phyloP scores from a whole-genome alignment of 2,329 filamentous ascomycete genomes.

The Stylonectria norvegica region DNA sequence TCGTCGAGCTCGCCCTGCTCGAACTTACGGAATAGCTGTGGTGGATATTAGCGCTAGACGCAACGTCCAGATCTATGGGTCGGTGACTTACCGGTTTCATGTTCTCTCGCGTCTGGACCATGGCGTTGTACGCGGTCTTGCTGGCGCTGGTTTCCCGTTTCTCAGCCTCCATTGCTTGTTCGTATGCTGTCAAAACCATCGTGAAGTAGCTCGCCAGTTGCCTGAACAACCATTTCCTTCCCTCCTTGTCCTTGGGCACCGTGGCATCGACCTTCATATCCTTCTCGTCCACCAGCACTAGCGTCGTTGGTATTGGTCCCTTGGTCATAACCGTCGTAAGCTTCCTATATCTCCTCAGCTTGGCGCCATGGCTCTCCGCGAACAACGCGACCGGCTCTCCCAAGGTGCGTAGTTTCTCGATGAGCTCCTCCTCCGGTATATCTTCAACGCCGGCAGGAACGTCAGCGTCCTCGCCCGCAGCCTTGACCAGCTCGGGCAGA shows the following conservation, averaged over 20 bases:
- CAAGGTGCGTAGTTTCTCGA: constrained; percentile 63
- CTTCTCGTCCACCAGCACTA: constrained; percentile 75
- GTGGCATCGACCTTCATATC: constrained; percentile 78
- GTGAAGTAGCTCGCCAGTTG: constrained; percentile 95
- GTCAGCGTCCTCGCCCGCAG: constrained; percentile 41
- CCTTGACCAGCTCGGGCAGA: constrained; percentile 64
- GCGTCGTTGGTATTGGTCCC: constrained; percentile 82
- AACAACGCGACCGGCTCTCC: constrained; percentile 75
- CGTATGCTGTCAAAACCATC: constrained; percentile 90
- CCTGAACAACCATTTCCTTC: constrained; percentile 69
- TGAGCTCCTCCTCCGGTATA: constrained; percentile 68
- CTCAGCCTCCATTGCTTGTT: constrained; percentile 68
- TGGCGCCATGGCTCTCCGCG: constrained; percentile 70
- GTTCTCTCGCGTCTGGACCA: constrained; percentile 83
- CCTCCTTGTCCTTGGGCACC: constrained; percentile 61
- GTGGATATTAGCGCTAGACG: constrained; percentile 5
- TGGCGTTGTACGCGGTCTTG: constrained; percentile 76
- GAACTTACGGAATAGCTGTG: constrained; percentile 76
- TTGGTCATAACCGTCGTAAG: constrained; percentile 60
- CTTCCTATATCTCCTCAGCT: constrained; percentile 68
- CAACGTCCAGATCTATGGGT: accelerated
- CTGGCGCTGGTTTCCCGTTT: constrained; percentile 67
- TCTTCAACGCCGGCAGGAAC: constrained; percentile 53
- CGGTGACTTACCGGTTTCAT: constrained; percentile 63
- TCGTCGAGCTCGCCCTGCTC: constrained; percentile 78